phyloP scores from a whole-genome alignment of 345 rosid species.

The Isatis tinctoria region DNA sequence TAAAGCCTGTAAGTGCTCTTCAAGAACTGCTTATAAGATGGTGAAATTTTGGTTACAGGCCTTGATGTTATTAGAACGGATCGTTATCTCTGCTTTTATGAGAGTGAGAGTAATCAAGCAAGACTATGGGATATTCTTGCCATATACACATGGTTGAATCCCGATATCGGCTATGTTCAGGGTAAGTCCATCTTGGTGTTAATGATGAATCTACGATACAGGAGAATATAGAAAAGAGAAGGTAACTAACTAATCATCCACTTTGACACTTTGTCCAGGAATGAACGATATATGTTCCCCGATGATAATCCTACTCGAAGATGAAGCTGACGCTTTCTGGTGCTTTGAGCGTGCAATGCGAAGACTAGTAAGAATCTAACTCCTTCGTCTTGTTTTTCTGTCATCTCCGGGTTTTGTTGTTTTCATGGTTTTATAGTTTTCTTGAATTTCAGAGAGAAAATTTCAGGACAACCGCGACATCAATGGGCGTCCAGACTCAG shows the following conservation, averaged over 20 bases:
- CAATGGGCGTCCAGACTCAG: conserved; percentile 90
- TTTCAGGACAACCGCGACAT: conserved; percentile 58
- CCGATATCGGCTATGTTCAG: conserved; percentile 86
- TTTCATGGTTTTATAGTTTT: conserved; percentile 15
- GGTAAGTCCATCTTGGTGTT: conserved; percentile 40
- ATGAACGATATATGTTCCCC: conserved; percentile 97
- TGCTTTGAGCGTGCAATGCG: conserved; percentile 91
- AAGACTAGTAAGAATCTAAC: conserved; percentile 49
- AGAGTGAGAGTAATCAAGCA: conserved; percentile 63
- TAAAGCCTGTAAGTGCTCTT: background rate
- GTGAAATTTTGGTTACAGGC: conserved; percentile 41
- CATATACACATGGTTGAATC: conserved; percentile 79
- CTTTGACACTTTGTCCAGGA: conserved; percentile 38
- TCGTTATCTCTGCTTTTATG: conserved; percentile 73
- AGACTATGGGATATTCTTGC: conserved; percentile 86
- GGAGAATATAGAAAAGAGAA: background rate
- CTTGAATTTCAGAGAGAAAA: conserved; percentile 73
- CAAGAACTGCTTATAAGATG: background rate
- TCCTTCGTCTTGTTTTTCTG: background rate
- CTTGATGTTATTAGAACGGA: conserved; percentile 93
- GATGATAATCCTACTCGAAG: conserved; percentile 73
- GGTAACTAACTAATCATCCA: background rate
- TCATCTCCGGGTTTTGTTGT: background rate
- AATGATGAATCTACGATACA: background rate
- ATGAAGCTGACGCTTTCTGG: conserved; percentile 96